phyloP scores from a whole-genome alignment of 2,329 filamentous ascomycete genomes.

The Ophiostoma himal-ulmi region DNA sequence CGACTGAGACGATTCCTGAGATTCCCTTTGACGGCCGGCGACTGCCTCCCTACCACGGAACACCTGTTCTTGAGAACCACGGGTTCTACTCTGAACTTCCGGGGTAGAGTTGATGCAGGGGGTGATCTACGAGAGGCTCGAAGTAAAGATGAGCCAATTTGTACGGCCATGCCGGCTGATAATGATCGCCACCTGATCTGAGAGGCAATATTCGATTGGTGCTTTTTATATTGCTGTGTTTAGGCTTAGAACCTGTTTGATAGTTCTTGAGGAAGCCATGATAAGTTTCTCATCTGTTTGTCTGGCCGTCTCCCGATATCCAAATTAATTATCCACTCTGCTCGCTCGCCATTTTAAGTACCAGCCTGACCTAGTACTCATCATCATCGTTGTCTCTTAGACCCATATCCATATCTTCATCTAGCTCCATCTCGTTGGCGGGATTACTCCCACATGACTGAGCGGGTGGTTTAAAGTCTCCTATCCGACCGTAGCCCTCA shows the following conservation, averaged over 20 bases:
- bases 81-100: slow-evolving; percentile 24
- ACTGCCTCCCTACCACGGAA: slow-evolving; percentile 22
- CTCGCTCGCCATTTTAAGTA: not conserved
- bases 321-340: not conserved
- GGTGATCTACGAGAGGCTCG: not conserved
- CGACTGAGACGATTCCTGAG: slow-evolving; percentile 18
- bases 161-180: not conserved
- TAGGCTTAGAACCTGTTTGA: not conserved
- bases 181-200: not conserved
- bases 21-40: slow-evolving; percentile 27
- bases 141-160: not conserved
- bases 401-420: not conserved
- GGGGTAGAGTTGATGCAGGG: slow-evolving; percentile 17
- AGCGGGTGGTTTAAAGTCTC: slow-evolving; percentile 12
- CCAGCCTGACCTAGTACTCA: not conserved
- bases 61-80: slow-evolving; percentile 19
- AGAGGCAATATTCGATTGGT: not conserved
- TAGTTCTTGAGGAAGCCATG: not conserved
- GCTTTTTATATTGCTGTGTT: not conserved
- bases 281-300: too few relatives aligned
- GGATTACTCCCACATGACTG: not conserved
- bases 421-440: slow-evolving; percentile 5
- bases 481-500: slow-evolving; percentile 29
- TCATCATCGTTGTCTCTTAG: slow-evolving; percentile 3
- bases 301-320: too few relatives aligned